Evolutionary conservation across 2,329 filamentous ascomycete species (phyloP).

Genomic region (Uncinocarpus reesii): DNA sequence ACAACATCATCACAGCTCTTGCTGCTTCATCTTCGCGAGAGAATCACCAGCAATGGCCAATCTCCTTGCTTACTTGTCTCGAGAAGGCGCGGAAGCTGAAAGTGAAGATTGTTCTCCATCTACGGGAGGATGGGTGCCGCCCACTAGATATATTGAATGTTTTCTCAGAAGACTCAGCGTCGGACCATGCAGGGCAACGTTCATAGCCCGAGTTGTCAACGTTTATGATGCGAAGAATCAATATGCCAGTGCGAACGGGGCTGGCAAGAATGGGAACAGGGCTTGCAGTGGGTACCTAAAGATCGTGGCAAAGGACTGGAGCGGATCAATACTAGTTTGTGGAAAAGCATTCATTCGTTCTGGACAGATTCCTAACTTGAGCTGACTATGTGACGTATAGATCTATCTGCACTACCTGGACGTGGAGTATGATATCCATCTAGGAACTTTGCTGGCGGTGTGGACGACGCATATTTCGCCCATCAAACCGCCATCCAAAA

Average conservation of each 20-base stretch:
- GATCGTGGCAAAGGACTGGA: slow-evolving; percentile 22
- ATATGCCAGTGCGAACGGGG: slow-evolving; percentile 3
- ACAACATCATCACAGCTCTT: not conserved
- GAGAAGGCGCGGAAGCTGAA: no score
- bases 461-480: slow-evolving; percentile 43
- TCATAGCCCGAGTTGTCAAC: slow-evolving; percentile 23
- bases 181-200: slow-evolving; percentile 18
- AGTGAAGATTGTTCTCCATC: no score
- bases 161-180: slow-evolving; percentile 19
- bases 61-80: no score
- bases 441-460: slow-evolving; percentile 36
- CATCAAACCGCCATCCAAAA: slow-evolving; percentile 4
- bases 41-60: no score
- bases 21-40: not conserved
- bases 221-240: slow-evolving; percentile 18
- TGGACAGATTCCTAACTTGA: no score
- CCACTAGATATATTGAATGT: slow-evolving; percentile 16
- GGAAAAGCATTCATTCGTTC: not conserved
- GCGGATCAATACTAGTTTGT: slow-evolving; percentile 19
- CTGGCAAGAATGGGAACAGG: not conserved
- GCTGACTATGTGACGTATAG: slow-evolving; percentile 15
- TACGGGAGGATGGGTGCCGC: not conserved
- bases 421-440: slow-evolving; percentile 19
- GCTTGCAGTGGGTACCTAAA: slow-evolving; percentile 22
- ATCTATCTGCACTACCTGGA: slow-evolving; percentile 24